Percentiles rank a stretch among this genome's conserved stretches.
Conservation (phyloP, 805 yeast genomes). For the Saccharomycopsis capsularis region DNA sequence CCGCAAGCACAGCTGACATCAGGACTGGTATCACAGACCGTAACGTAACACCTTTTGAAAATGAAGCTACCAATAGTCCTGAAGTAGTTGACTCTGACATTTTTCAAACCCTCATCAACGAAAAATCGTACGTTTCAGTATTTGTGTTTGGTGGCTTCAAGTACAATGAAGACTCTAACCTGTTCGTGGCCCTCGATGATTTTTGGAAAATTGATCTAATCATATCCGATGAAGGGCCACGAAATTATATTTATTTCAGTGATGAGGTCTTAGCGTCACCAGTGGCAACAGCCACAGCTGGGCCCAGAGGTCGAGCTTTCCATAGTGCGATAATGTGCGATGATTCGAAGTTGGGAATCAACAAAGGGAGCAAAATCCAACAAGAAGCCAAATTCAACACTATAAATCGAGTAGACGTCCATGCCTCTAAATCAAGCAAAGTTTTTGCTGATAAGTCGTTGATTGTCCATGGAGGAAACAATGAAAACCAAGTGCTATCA, state of each 20-base stretch:
- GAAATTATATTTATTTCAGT: slow-evolving; percentile 8
- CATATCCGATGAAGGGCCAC: slow-evolving; percentile 4
- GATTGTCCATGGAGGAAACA: slow-evolving; percentile 17
- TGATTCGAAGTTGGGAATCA: not conserved
- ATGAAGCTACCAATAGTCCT: too few relatives aligned
- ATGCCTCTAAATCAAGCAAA: too few relatives aligned
- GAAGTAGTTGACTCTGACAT: too few relatives aligned
- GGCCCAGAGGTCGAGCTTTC: slow-evolving; percentile 13
- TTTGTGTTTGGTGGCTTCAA: slow-evolving; percentile 18
- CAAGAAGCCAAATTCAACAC: too few relatives aligned
- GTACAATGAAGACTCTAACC: not conserved
- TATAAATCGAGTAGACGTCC: too few relatives aligned
- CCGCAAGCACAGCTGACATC: too few relatives aligned
- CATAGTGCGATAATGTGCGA: slow-evolving; percentile 12
- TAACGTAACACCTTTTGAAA: not conserved
- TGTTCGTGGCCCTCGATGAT: slow-evolving; percentile 5
- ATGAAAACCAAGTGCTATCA: not conserved
- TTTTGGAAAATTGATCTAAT: slow-evolving; percentile 16
- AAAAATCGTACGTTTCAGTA: slow-evolving; percentile 4
- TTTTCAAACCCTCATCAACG: too few relatives aligned
- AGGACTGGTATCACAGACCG: too few relatives aligned
- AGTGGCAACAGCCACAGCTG: not conserved
- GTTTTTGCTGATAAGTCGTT: slow-evolving; percentile 6
- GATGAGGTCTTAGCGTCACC: slow-evolving; percentile 8
- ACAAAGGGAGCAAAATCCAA: too few relatives aligned